A percentile compares a stretch with the other conserved stretches of the same genome.
Evolutionary conservation across 2,329 filamentous ascomycete genomes (phyloP).

Genomic region (Domatiomyces catenatus): DNA sequence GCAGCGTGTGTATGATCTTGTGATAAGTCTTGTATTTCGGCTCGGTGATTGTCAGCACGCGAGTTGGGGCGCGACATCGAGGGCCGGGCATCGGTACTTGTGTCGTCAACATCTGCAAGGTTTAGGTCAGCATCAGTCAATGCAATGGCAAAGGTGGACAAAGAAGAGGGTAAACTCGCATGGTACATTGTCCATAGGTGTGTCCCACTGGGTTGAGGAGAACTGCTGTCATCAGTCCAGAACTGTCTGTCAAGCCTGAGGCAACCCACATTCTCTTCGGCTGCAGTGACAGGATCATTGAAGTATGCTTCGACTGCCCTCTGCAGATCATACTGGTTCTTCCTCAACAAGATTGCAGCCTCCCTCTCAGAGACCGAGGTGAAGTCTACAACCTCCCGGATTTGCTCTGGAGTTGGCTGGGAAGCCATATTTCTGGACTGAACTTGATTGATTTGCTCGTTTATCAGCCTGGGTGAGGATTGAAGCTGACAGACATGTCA

Average conservation of each 20-base stretch:
- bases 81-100: conserved; percentile 22
- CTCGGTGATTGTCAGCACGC: conserved; percentile 22
- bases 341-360: conserved; percentile 18
- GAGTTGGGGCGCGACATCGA: conserved; percentile 35
- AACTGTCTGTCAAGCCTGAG: not conserved
- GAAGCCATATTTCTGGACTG: not conserved
- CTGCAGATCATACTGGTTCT: conserved; percentile 29
- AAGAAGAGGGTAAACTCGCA: conserved; percentile 6
- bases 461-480: not conserved
- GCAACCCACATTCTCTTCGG: conserved; percentile 5
- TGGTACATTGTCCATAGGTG: conserved; percentile 13
- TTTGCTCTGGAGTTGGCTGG: not conserved
- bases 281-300: conserved; percentile 24
- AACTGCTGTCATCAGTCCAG: not conserved
- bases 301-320: conserved; percentile 34
- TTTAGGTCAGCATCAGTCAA: conserved; percentile 8
- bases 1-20: conserved; percentile 21
- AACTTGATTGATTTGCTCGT: not conserved
- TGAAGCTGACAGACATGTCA: not conserved
- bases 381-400: not conserved
- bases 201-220: conserved; percentile 10
- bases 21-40: conserved; percentile 18
- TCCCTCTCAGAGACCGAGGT: not conserved
- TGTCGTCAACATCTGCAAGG: conserved; percentile 25
- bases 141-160: not conserved